phyloP scores from a whole-genome alignment of 78 protist species.

The Creolimax fragrantissima region DNA sequence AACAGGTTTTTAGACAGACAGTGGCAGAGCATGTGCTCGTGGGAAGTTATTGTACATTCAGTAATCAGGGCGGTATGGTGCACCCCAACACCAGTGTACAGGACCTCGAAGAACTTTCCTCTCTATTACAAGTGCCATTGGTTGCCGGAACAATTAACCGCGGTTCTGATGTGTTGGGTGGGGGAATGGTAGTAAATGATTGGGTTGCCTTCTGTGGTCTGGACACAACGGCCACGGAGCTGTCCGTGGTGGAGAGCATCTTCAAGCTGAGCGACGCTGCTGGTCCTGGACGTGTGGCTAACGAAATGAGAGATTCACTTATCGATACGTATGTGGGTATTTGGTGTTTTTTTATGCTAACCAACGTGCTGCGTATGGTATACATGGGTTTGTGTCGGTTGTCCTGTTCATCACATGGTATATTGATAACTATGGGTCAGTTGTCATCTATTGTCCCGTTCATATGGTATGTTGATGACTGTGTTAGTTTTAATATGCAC shows the following conservation, averaged over 20 bases:
- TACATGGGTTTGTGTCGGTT: too few relatives aligned
- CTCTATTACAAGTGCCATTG: slow-evolving; percentile 86
- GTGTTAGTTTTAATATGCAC: too few relatives aligned
- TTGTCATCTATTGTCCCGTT: too few relatives aligned
- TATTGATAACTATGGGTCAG: too few relatives aligned
- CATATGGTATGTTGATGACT: too few relatives aligned
- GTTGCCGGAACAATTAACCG: slow-evolving; percentile 95
- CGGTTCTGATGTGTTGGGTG: slow-evolving; percentile 77
- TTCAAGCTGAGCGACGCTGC: slow-evolving; percentile 27
- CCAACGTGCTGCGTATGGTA: too few relatives aligned
- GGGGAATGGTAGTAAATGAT: slow-evolving; percentile 89
- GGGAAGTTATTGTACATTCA: slow-evolving; percentile 82
- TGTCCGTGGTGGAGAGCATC: slow-evolving; percentile 73
- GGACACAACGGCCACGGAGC: slow-evolving; percentile 95
- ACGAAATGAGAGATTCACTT: neutral
- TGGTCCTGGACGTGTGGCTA: neutral
- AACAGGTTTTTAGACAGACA: slow-evolving; percentile 84
- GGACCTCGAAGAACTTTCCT: slow-evolving; percentile 90
- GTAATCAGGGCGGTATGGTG: slow-evolving; percentile 92
- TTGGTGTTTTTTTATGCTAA: too few relatives aligned
- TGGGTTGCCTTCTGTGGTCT: slow-evolving; percentile 94
- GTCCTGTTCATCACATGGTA: too few relatives aligned
- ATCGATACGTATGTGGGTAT: neutral
- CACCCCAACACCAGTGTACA: slow-evolving; percentile 85
- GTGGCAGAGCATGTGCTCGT: slow-evolving; percentile 88